phyloP scores from a whole-genome alignment of 2,329 filamentous ascomycete genomes.

The Apiospora sp. region DNA sequence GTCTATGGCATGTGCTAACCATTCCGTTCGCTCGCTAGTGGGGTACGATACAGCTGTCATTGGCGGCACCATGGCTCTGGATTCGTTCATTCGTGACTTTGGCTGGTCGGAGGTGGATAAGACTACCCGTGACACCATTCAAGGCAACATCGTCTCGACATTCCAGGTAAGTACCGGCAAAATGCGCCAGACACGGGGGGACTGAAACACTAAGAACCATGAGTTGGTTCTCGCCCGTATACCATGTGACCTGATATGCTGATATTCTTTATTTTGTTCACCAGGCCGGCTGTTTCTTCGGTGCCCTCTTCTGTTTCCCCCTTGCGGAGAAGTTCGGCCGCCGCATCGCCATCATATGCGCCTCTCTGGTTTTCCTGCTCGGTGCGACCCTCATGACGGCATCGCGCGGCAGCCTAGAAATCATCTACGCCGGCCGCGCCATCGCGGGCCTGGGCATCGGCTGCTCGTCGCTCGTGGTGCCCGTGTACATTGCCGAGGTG shows the following conservation, averaged over 20 bases:
- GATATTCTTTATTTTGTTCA: neutral
- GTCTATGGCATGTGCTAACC: neutral
- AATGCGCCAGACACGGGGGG: neutral
- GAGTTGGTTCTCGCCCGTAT: neutral
- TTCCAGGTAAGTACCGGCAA: constrained; percentile 42
- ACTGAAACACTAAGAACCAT: neutral
- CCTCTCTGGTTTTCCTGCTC: constrained; percentile 55
- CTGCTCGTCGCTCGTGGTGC: constrained; percentile 58
- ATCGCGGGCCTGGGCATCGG: constrained; percentile 60
- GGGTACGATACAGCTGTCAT: constrained; percentile 25
- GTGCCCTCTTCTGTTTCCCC: constrained; percentile 60
- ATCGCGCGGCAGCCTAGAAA: constrained; percentile 50
- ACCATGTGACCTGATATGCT: constrained; percentile 34
- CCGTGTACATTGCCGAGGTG: constrained; percentile 66
- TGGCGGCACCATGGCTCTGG: constrained; percentile 24
- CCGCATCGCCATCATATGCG: constrained; percentile 58
- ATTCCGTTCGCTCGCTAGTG: neutral
- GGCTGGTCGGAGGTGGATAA: constrained; percentile 38
- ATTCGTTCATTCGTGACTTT: constrained; percentile 45
- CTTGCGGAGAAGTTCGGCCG: constrained; percentile 65
- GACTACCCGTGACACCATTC: constrained; percentile 42
- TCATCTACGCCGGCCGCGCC: constrained; percentile 64
- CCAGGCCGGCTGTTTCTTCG: constrained; percentile 63
- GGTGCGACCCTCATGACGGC: constrained; percentile 61
- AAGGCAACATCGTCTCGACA: constrained; percentile 50